Conservation (phyloP, 148 eudicot species). For the Rhododendron ferrugineum region DNA sequence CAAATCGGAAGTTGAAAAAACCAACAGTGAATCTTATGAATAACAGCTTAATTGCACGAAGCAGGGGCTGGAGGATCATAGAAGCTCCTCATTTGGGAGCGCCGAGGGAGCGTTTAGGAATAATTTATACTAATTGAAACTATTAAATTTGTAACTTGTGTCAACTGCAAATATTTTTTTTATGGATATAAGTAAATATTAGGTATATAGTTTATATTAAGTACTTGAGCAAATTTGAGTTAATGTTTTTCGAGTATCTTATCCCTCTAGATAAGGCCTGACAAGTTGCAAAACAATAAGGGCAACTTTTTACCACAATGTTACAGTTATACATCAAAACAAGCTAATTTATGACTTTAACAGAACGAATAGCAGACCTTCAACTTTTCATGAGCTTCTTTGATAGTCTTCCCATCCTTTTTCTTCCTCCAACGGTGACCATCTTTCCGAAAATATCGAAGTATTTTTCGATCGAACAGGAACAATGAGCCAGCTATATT, state of each 20-base stretch:
- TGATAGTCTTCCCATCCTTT: slow-evolving; percentile 81
- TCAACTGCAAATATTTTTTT: background rate
- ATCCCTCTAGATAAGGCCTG: background rate
- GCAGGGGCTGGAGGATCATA: too few relatives aligned
- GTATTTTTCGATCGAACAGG: slow-evolving; percentile 49
- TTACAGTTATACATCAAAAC: background rate
- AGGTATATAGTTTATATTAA: too few relatives aligned
- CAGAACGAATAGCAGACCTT: slow-evolving; percentile 43
- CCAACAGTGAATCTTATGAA: background rate
- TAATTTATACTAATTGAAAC: background rate
- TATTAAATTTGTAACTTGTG: background rate
- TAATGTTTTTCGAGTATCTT: background rate
- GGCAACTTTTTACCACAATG: slow-evolving; percentile 4
- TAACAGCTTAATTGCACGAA: background rate
- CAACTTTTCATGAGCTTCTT: slow-evolving; percentile 90
- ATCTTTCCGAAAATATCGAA: slow-evolving; percentile 35
- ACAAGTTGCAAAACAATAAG: background rate
- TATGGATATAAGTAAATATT: too few relatives aligned
- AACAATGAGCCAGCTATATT: slow-evolving; percentile 74
- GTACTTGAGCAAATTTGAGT: background rate
- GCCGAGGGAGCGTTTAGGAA: background rate
- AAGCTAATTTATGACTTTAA: slow-evolving; percentile 7
- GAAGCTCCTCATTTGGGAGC: background rate
- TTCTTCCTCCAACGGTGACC: slow-evolving; percentile 92
- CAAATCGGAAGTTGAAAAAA: background rate